Evolutionary conservation across 352 stramenopile species (phyloP), one percentile per base, ranked within the genome.

Genomic region (Pythium vanterpoolii): DNA sequence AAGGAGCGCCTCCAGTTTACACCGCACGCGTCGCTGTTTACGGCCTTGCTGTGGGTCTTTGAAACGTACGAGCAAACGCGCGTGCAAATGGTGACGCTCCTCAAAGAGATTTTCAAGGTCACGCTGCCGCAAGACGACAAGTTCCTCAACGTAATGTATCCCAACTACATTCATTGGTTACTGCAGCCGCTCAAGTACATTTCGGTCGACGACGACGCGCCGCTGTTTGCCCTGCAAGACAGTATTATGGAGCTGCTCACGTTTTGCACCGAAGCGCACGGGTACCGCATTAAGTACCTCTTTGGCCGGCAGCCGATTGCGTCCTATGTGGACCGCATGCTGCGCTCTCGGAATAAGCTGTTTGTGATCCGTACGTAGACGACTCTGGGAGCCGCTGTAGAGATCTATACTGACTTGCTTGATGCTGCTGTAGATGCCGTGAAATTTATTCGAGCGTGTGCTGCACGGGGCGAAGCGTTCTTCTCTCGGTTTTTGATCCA

Each of bases 211-310:
- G 64, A 80, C 27, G 56, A 66, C 13, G 68, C 73, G 5, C 70
- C 66, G 6, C 71, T 95, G 45, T 95, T 93, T 67, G 71, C 81
- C 39, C 60, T 91, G 33, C 81, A 91, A 64, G 85, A 89, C 53
- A 87, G 82, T 58, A 89, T 92, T 57, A 84, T 91, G 69, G 85
- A 95, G 56, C 60, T 95, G 18, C 71, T 95, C 14, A 90, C 85
- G n/a, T 90, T 95, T 53, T 93, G 80, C 71, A 91, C 84, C 1
- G 76, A 92, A 62, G 82, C 78, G 23, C 85, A 95, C 43, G 83
- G 85, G 5, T 95, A 95, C 64, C 83, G 85, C 34, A 76, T 95
- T 47, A 95, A 95, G 62, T 95, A 95, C 72, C 64, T 95, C 26
- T 91, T 95, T 48, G 85, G 83, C 39, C 73, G 82, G 16, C 81